A percentile compares a stretch with the other conserved stretches of the same genome.
Conservation (phyloP, 768 basidiomycete genomes). For the Cubamyces sp. region DNA sequence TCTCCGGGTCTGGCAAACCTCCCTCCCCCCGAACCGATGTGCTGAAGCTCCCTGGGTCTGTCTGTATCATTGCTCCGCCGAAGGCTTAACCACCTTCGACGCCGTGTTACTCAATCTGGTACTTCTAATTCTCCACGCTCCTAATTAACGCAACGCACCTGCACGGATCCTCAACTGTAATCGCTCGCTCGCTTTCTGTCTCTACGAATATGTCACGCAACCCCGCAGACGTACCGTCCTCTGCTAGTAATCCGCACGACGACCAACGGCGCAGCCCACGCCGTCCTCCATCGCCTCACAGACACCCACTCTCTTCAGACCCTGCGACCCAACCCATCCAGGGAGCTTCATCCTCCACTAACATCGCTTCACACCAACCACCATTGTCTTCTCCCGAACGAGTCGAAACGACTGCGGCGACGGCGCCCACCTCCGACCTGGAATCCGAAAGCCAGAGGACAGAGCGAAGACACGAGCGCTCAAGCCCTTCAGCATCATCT, state of each 20-base stretch:
- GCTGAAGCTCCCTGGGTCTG: slow-evolving; percentile 32
- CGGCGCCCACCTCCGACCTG: slow-evolving; percentile 19
- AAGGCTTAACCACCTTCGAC: slow-evolving; percentile 32
- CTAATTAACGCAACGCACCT: slow-evolving; percentile 27
- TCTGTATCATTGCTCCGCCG: slow-evolving; percentile 33
- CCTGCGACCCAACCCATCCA: slow-evolving; percentile 11
- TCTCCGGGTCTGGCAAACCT: slow-evolving; percentile 26
- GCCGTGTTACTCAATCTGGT: slow-evolving; percentile 29
- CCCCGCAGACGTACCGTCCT: slow-evolving; percentile 24
- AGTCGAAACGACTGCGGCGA: slow-evolving; percentile 11
- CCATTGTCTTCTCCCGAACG: slow-evolving; percentile 10
- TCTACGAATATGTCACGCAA: slow-evolving; percentile 30
- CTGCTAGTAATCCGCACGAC: slow-evolving; percentile 25
- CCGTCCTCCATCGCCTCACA: slow-evolving; percentile 16
- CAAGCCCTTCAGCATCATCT: slow-evolving; percentile 34
- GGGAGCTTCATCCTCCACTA: slow-evolving; percentile 22
- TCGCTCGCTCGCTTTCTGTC: slow-evolving; percentile 26
- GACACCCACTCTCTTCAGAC: slow-evolving; percentile 23
- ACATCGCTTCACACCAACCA: slow-evolving; percentile 12
- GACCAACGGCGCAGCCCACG: slow-evolving; percentile 19
- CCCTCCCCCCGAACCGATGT: slow-evolving; percentile 28
- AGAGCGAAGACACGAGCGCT: slow-evolving; percentile 23
- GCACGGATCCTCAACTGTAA: slow-evolving; percentile 24
- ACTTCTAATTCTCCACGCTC: slow-evolving; percentile 25
- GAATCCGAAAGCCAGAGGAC: slow-evolving; percentile 15